Percentiles rank a stretch among this genome's conserved stretches.
These are phyloP conservation scores for Epichloe scottii DNA, from an alignment of 2,329 filamentous ascomycete genomes.

Conservation along the genomic window DNA sequence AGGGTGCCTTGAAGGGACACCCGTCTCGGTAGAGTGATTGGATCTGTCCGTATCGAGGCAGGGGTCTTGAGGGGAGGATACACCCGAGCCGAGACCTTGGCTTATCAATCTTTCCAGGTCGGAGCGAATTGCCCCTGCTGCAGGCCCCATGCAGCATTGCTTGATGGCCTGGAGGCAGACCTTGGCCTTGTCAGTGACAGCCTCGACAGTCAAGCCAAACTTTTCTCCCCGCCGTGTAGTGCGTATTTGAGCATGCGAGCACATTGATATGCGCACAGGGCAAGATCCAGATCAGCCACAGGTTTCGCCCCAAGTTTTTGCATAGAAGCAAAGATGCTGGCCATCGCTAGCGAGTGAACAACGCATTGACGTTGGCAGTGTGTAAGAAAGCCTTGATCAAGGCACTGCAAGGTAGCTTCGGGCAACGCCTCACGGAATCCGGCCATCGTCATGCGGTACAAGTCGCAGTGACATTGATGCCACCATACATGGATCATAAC, in stretches of 20 bases:
- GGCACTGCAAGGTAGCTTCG: constrained; percentile 27
- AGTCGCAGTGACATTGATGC: constrained; percentile 45
- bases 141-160: constrained; percentile 37
- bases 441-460: constrained; percentile 39
- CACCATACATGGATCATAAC: constrained; percentile 50
- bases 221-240: constrained; percentile 31
- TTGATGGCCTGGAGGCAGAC: constrained; percentile 38
- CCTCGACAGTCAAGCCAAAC: constrained; percentile 31
- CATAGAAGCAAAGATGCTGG: constrained; percentile 40
- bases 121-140: constrained; percentile 31
- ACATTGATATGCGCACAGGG: constrained; percentile 43
- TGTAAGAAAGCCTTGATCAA: constrained; percentile 36
- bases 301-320: constrained; percentile 38
- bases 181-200: constrained; percentile 35
- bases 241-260: constrained; percentile 39
- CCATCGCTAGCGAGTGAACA: constrained; percentile 42
- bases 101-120: constrained; percentile 40
- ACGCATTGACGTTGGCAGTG: constrained; percentile 39
- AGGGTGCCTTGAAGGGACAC: constrained; percentile 4
- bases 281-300: constrained; percentile 41
- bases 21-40: constrained; percentile 4
- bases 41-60: background rate
- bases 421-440: constrained; percentile 40
- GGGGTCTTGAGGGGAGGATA: constrained; percentile 8
- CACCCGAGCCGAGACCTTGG: constrained; percentile 25